Base-by-base conservation (phyloP, 805 yeast genomes). In the Ogataea kodamae region DNA sequence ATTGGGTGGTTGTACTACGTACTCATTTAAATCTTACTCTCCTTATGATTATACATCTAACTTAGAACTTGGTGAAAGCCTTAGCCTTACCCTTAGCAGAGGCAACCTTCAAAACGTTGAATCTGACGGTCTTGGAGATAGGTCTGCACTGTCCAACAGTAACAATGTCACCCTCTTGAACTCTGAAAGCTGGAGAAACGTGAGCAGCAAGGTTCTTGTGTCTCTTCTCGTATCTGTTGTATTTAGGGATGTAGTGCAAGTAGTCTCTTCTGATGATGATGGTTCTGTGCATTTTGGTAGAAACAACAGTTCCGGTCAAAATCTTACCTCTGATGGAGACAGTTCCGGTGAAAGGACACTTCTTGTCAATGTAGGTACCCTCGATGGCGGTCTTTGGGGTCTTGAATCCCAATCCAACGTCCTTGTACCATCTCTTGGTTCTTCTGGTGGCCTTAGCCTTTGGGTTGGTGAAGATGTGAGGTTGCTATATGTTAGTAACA, bases 101-200 rank as follows among this genome's bases (percentile, higher is more conserved):
- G 64, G 89, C 75, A 65, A 92, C 96, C 76, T 89, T 88, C 66
- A 92, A 77, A 64, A 92, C 99, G 81, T 92, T 92, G 86, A 92
- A 92, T 85, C 98, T 90, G 64, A 92, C 97, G 61, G 99, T 92
- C 78, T 92, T 92, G 64, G 98, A 92, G 70, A 92, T 75, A 65
- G 99, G 99, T 82, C 98, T 90, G 84, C 98, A 92, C 79, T 92
- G 98, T 70, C 99, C 99, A 72, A 92, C 97, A 61, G 96, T 89
- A 64, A 92, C 98, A 55, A 83, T 76, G 68, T 92, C 99, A 81
- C 98, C 99, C 70, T 89, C 97, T 70, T 75, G 75, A 61, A 90
- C 96, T 78, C 99, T 94, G 97, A 92, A 92, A 73, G 97, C 97
- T 76, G 99, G 99, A 55, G 97, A 90, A 64, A 92, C 86, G 78